Base-by-base conservation (phyloP, 495 filamentous ascomycete genomes). In the Penicillium pulvis region DNA sequence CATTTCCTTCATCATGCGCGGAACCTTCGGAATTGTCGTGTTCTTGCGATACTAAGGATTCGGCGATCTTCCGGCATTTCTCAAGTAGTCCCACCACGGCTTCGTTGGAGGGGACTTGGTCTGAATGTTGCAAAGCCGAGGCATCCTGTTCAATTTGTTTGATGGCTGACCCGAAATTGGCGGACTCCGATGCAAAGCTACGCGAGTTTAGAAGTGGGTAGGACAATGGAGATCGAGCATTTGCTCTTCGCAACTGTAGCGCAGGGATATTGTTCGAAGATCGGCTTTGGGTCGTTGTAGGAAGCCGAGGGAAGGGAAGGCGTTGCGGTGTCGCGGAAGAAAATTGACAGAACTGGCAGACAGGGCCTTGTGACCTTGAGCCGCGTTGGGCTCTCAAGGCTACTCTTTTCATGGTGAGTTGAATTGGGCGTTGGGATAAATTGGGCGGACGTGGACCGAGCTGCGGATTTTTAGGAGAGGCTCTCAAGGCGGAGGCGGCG, bases 11-110 rank as follows among this genome's bases (percentile, higher is more conserved):
- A 12, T 60, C 56, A 17, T 55, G 65, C 7, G 66, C 46, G 1
- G 64, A 56, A 0, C 48, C 51, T 35, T 70, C 62, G 9, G 26
- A 46, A 16, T 58, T 46, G 17, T 74, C 71, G 12, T 63, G 61
- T 24, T 76, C 68, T 41, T 57, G 71, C 6, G 68, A 64, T 9
- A 71, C 55, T 30, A 81, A 60, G 2, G 58, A 64, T 19, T 73
- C 60, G 10, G 79, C 79, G 14, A 79, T 63, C 16, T 59, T 60
- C 57, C 79, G 71, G 46, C 83, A 84, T 71, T 69, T 63, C 42
- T 74, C 63, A 16, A 85, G 70, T 19, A 78, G 59, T 28, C 68
- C 51, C 28, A 78, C 65, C 16, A 84, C 70, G 4, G 62, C 56
- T 19, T 71, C 64, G 54, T 80, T 77, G 46, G 71, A 59, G 7